Percentiles rank a stretch among this genome's conserved stretches.
These are phyloP conservation scores for Colletotrichum spaethianum DNA, from an alignment of 2,329 filamentous ascomycete genomes.

Conservation along the genomic window DNA sequence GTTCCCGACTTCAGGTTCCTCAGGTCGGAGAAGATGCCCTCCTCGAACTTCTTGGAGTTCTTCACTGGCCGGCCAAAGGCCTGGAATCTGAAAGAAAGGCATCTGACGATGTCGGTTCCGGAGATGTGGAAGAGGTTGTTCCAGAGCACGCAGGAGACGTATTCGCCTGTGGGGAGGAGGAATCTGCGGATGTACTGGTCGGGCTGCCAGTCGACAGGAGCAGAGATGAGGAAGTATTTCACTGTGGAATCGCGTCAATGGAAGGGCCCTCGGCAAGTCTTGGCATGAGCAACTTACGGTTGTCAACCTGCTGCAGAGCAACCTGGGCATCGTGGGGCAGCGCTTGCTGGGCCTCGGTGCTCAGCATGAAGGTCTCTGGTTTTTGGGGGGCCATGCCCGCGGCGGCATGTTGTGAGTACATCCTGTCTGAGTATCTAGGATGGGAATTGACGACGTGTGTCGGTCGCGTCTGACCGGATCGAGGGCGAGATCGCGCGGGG, in stretches of 20 bases:
- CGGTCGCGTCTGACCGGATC: slow-evolving; percentile 42
- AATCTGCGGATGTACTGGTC: slow-evolving; percentile 98
- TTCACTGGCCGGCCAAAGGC: slow-evolving; percentile 98
- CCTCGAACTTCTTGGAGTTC: slow-evolving; percentile 99
- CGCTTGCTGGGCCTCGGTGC: slow-evolving; percentile 95
- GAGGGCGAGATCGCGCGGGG: slow-evolving; percentile 20
- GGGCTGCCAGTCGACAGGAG: slow-evolving; percentile 96
- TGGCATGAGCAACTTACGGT: slow-evolving; percentile 75
- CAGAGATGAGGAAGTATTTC: slow-evolving; percentile 99
- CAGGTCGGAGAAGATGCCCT: slow-evolving; percentile 98
- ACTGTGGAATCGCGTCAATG: slow-evolving; percentile 67
- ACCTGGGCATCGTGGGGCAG: slow-evolving; percentile 97
- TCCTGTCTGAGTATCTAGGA: slow-evolving; percentile 54
- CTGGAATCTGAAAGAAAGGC: slow-evolving; percentile 97
- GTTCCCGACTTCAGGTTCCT: slow-evolving; percentile 98
- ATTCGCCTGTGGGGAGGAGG: slow-evolving; percentile 95
- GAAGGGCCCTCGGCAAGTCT: slow-evolving; percentile 25
- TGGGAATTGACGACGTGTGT: slow-evolving; percentile 38
- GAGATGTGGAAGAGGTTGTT: slow-evolving; percentile 99
- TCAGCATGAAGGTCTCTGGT: slow-evolving; percentile 98
- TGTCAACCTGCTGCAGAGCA: slow-evolving; percentile 97
- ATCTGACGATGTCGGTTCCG: slow-evolving; percentile 98
- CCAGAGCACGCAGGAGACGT: slow-evolving; percentile 98
- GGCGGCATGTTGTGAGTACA: slow-evolving; percentile 87
- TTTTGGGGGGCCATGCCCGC: slow-evolving; percentile 93